phyloP scores from a whole-genome alignment of 1,284 basidiomycete species.

The Trichosporon sp. region DNA sequence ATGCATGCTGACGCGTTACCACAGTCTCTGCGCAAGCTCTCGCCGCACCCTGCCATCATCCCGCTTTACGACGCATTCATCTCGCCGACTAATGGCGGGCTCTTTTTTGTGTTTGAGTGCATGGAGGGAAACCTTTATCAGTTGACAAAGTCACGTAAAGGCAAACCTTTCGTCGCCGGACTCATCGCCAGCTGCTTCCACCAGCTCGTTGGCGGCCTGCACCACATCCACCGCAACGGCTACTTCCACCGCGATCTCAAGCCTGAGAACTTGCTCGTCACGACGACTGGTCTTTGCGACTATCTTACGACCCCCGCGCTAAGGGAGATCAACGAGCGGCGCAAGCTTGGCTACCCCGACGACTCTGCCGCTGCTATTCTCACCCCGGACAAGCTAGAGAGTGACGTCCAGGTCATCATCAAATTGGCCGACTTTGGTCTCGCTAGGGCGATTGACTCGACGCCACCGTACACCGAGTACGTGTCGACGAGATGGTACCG shows the following conservation, averaged over 20 bases:
- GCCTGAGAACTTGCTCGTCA: conserved; percentile 98
- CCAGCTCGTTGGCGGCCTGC: conserved; percentile 83
- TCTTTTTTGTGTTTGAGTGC: conserved; percentile 99
- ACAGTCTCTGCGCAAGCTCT: conserved; percentile 87
- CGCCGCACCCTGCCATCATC: conserved; percentile 95
- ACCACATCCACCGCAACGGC: conserved; percentile 86
- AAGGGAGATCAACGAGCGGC: conserved; percentile 34
- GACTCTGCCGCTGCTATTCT: background rate
- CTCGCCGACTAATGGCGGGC: conserved; percentile 83
- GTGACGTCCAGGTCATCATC: conserved; percentile 90
- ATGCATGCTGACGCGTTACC: background rate
- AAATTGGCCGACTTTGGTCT: conserved; percentile 99
- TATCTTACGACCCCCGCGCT: conserved; percentile 62
- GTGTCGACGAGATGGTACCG: conserved; percentile 99
- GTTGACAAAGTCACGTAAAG: conserved; percentile 94
- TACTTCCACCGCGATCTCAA: conserved; percentile 99
- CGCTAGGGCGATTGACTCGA: conserved; percentile 80
- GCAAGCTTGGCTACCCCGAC: conserved; percentile 8
- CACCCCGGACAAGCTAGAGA: conserved; percentile 56
- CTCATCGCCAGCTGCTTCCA: conserved; percentile 91
- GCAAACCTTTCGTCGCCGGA: conserved; percentile 87
- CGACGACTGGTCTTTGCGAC: conserved; percentile 94
- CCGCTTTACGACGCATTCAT: conserved; percentile 99
- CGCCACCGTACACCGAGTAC: conserved; percentile 96
- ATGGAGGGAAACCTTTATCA: conserved; percentile 99